These are phyloP conservation scores for Infundibulicybe gibba DNA, from an alignment of 768 basidiomycete species.

Conservation along the genomic window DNA sequence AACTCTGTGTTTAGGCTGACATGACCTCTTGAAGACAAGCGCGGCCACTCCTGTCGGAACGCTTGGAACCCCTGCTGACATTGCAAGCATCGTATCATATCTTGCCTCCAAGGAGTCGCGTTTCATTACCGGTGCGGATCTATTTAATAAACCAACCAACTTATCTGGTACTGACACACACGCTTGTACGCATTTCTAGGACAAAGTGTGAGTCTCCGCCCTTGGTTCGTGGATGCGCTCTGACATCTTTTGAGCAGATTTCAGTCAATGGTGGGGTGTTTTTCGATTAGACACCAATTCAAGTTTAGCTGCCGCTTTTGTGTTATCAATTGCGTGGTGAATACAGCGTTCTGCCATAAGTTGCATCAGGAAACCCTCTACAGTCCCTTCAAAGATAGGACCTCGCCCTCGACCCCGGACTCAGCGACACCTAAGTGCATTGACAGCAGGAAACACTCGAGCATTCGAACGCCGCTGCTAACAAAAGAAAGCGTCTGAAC, in stretches of 20 bases:
- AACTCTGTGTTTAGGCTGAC: background rate
- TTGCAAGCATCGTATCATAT: background rate
- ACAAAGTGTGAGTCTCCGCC: background rate
- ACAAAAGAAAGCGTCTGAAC: too few relatives aligned
- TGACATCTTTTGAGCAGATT: background rate
- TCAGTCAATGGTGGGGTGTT: background rate
- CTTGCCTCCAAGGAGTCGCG: background rate
- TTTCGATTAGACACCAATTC: background rate
- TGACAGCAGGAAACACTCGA: too few relatives aligned
- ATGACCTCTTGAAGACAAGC: background rate
- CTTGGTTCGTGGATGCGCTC: background rate
- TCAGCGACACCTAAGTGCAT: too few relatives aligned
- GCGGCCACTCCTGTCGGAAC: slow-evolving; percentile 6
- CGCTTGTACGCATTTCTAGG: background rate
- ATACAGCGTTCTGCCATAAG: too few relatives aligned
- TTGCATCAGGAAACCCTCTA: too few relatives aligned
- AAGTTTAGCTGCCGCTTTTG: too few relatives aligned
- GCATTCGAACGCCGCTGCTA: too few relatives aligned
- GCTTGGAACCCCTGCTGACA: background rate
- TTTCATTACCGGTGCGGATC: background rate
- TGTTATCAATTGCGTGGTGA: too few relatives aligned
- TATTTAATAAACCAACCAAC: background rate
- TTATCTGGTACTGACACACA: background rate
- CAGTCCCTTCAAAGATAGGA: too few relatives aligned
- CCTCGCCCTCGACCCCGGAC: too few relatives aligned